Evolutionary conservation across 768 basidiomycete species (phyloP).

Genomic region (Tulasnella sp.): DNA sequence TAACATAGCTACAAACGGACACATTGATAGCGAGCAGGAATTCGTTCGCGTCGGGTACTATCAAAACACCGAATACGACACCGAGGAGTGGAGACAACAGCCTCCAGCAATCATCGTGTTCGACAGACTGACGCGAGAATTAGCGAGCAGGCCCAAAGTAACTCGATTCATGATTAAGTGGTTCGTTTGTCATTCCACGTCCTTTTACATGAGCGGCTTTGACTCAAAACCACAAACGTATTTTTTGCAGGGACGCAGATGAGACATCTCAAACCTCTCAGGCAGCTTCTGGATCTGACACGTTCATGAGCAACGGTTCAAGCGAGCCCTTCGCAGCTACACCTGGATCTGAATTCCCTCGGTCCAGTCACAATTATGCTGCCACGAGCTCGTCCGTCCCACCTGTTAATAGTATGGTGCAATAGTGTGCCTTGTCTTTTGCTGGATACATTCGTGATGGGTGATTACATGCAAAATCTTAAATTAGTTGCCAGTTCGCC

Average conservation of each 20-base stretch:
- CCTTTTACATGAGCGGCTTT: neutral
- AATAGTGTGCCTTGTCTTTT: neutral
- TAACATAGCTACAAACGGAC: too few relatives aligned
- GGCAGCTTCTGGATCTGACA: neutral
- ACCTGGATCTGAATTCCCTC: conserved; percentile 11
- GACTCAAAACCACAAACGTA: neutral
- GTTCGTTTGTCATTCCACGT: conserved; percentile 18
- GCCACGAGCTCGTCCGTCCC: conserved; percentile 6
- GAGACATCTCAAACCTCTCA: neutral
- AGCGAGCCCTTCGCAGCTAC: neutral
- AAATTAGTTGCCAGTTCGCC: too few relatives aligned
- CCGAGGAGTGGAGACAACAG: conserved; percentile 74
- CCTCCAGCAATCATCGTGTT: conserved; percentile 59
- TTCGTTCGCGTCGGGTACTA: conserved; percentile 99
- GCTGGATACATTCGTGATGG: too few relatives aligned
- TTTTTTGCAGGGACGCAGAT: neutral
- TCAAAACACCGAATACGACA: conserved; percentile 97
- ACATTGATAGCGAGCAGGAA: conserved; percentile 55
- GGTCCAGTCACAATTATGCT: neutral
- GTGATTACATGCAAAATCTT: too few relatives aligned
- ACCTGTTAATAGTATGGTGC: conserved; percentile 1
- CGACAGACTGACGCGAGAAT: conserved; percentile 72
- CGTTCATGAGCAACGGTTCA: neutral
- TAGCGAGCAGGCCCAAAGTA: conserved; percentile 85
- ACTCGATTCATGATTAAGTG: conserved; percentile 48